A percentile compares a stretch with the other conserved stretches of the same genome.
phyloP scores from a whole-genome alignment of 352 stramenopile genomes.

The Globisporangium takayamanum region DNA sequence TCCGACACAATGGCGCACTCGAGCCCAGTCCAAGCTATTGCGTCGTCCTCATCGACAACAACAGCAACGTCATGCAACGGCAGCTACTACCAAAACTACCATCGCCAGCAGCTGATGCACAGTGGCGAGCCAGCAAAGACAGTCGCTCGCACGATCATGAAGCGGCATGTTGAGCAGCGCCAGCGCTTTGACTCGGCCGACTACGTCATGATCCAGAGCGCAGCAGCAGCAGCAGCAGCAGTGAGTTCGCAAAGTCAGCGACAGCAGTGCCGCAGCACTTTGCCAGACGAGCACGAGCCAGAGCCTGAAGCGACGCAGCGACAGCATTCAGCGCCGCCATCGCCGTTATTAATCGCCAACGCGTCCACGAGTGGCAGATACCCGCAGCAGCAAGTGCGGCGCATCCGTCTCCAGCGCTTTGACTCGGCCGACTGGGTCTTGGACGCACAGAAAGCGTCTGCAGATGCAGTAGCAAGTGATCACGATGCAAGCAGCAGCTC shows the following conservation, averaged over 20 bases:
- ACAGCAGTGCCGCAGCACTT: background rate
- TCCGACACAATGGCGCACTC: constrained; percentile 6
- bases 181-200: constrained; percentile 77
- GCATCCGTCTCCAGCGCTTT: constrained; percentile 59
- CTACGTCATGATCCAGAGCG: constrained; percentile 39
- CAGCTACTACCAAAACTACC: background rate
- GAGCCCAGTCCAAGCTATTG: constrained; percentile 1
- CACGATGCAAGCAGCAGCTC: background rate
- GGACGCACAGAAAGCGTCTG: constrained; percentile 14
- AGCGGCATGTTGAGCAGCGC: constrained; percentile 40
- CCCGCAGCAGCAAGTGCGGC: constrained; percentile 33
- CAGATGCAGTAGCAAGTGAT: background rate
- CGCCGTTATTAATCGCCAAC: background rate
- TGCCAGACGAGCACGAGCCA: constrained; percentile 8
- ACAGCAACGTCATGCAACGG: background rate
- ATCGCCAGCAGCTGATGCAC: background rate
- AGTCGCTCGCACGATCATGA: constrained; percentile 41
- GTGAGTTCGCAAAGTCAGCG: background rate
- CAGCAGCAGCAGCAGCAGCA: background rate
- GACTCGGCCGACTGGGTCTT: constrained; percentile 71
- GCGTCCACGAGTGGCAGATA: constrained; percentile 1
- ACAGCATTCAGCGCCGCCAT: background rate
- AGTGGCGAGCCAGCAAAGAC: constrained; percentile 9
- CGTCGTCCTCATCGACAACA: background rate
- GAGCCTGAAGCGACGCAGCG: constrained; percentile 6